Evolutionary conservation across 139 green algal genomes (phyloP), one percentile per base, ranked within the genome.

Genomic region (Micractinium sp.): DNA sequence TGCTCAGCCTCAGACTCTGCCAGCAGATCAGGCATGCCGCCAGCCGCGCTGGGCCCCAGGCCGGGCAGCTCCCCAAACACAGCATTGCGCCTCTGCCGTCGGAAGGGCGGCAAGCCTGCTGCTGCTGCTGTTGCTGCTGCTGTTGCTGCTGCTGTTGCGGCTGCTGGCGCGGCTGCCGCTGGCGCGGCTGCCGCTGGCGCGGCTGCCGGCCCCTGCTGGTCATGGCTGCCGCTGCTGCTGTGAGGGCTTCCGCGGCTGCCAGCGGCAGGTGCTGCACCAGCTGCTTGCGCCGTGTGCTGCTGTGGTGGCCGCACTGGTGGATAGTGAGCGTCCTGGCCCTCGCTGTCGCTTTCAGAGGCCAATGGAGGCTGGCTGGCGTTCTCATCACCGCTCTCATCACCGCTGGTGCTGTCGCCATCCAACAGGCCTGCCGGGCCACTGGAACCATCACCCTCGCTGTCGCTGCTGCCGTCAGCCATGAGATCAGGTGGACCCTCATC

Each of bases 21-120:
- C 7, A 31, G 31, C 71, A 38, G 71, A 3, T 19, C 71, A 38
- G 71, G 31, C 71, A 19, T 77, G 71, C 71, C 71, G 20, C 25
- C 36, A 27, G 25, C 41, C 33, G 76, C 47, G 53, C 53, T 35
- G 31, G 29, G 9, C 9, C 29, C 82, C 23, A 87, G 63, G n/a
- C 82, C 82, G 12, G 82, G 82, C 61, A 87, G 82, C 61, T 78
- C 35, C 18, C 82, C 82, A 77, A 87, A 87, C 25, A 87, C 67
- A 2, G 82, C 82, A 23, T 87, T 87, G 82, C 82, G 82, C 31
- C 82, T 66, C 38, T n/a, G 63, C 61, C 82, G 61, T 22, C 80
- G 80, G 22, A 29, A 56, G 14, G 31, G 41, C 80, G 80, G 80
- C 53, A 38, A n/a, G 7, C 31, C 31, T 73, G 63, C 12, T 3